Evolutionary conservation across 108 stramenopile genomes (phyloP).

Genomic region (Poteriospumella lacustris): DNA sequence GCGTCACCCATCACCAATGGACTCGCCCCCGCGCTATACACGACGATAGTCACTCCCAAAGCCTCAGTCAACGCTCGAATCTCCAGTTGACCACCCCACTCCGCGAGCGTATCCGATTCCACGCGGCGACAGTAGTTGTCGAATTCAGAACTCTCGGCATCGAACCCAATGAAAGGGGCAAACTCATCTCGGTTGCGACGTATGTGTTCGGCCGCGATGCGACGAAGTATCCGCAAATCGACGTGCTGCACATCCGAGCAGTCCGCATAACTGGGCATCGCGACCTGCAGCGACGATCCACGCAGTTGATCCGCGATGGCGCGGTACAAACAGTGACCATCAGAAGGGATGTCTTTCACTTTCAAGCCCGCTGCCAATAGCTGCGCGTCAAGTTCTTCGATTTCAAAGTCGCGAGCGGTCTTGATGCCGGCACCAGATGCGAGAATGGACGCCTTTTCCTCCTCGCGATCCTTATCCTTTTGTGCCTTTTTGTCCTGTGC

Average conservation of each 20-base stretch:
- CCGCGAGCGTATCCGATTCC: constrained; percentile 63
- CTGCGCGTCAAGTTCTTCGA: no score
- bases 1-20: constrained; percentile 41
- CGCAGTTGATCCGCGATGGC: constrained; percentile 75
- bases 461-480: background rate
- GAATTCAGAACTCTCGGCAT: constrained; percentile 56
- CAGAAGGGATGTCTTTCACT: constrained; percentile 74
- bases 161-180: constrained; percentile 68
- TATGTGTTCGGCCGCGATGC: no score
- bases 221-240: no score
- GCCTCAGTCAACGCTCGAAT: constrained; percentile 72
- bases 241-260: no score
- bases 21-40: constrained; percentile 60
- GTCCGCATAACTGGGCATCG: no score
- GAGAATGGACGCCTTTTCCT: background rate
- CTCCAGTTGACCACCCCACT: constrained; percentile 96
- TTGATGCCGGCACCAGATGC: no score
- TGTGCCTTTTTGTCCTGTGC: no score
- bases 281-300: no score
- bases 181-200: constrained; percentile 62
- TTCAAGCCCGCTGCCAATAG: constrained; percentile 39
- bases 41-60: constrained; percentile 67
- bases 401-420: no score
- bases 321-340: constrained; percentile 92
- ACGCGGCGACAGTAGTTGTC: constrained; percentile 73